Evolutionary conservation across 1,139 yeast genomes (phyloP).

Genomic region (Taiozyma onychis): DNA sequence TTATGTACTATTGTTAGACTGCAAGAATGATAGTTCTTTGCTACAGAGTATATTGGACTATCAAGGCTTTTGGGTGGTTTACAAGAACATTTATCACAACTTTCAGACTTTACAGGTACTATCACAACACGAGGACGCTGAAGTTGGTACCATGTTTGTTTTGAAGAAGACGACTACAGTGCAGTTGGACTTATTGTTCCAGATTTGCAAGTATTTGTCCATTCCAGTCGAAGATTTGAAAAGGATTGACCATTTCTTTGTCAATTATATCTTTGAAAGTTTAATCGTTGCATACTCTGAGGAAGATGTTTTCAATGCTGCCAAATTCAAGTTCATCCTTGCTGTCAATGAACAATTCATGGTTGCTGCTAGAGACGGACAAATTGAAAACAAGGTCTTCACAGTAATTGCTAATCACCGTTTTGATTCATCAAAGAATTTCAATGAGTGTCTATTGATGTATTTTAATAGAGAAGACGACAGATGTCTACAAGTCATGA

Average conservation of each 20-base stretch:
- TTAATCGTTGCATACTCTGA: conserved; percentile 36
- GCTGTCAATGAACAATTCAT: conserved; percentile 82
- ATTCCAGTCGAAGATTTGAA: conserved; percentile 38
- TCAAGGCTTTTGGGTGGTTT: conserved; percentile 42
- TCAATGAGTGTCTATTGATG: conserved; percentile 50
- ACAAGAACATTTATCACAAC: conserved; percentile 33
- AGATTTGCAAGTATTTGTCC: conserved; percentile 45
- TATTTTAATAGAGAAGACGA: conserved; percentile 78
- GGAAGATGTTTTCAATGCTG: conserved; percentile 61
- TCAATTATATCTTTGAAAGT: conserved; percentile 47
- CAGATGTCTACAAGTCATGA: conserved; percentile 66
- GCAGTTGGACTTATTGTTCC: conserved; percentile 48
- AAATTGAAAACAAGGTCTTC: conserved; percentile 42
- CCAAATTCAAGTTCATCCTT: conserved; percentile 67
- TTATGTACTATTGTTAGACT: conserved; percentile 44
- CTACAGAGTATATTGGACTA: conserved; percentile 43
- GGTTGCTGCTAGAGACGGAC: conserved; percentile 45
- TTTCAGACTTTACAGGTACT: conserved; percentile 17
- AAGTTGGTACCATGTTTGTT: conserved; percentile 9
- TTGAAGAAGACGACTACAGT: conserved; percentile 34
- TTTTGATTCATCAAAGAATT: conserved; percentile 38
- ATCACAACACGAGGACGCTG: conserved; percentile 9
- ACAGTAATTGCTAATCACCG: conserved; percentile 19
- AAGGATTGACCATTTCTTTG: conserved; percentile 45
- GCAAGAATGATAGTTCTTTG: conserved; percentile 36